A percentile compares a stretch with the other conserved stretches of the same genome.
phyloP scores from a whole-genome alignment of 352 stramenopile species.

The Phytophthora citrophthora region DNA sequence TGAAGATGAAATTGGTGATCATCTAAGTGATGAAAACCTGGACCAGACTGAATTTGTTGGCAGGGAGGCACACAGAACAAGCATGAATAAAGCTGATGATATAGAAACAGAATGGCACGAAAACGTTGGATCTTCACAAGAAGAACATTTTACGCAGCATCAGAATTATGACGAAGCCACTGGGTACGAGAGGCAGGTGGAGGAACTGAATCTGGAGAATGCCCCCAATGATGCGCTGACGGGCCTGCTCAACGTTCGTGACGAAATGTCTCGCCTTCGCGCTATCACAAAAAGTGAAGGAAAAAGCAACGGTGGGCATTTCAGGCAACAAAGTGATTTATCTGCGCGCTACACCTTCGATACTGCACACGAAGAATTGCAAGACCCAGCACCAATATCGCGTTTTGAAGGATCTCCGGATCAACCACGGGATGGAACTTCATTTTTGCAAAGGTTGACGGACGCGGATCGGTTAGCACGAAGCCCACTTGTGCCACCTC shows the following conservation, averaged over 20 bases:
- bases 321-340: background rate
- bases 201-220: conserved; percentile 1
- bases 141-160: conserved; percentile 7
- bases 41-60: background rate
- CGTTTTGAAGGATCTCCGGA: background rate
- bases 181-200: background rate
- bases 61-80: background rate
- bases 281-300: conserved; percentile 21
- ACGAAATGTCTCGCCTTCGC: conserved; percentile 36
- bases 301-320: background rate
- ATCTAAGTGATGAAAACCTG: conserved; percentile 7
- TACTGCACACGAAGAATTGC: conserved; percentile 5
- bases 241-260: conserved; percentile 28
- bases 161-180: conserved; percentile 8
- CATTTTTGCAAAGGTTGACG: conserved; percentile 24
- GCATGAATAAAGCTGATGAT: background rate
- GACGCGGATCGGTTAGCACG: conserved; percentile 21
- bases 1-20: conserved; percentile 21
- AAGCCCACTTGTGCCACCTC: conserved; percentile 11
- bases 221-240: conserved; percentile 29
- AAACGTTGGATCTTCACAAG: background rate
- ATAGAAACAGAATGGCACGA: conserved; percentile 8
- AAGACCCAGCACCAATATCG: conserved; percentile 1
- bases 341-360: background rate
- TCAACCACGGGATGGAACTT: background rate